Evolutionary conservation across 768 basidiomycete species (phyloP).

Genomic region (Lentinula guzmanii): DNA sequence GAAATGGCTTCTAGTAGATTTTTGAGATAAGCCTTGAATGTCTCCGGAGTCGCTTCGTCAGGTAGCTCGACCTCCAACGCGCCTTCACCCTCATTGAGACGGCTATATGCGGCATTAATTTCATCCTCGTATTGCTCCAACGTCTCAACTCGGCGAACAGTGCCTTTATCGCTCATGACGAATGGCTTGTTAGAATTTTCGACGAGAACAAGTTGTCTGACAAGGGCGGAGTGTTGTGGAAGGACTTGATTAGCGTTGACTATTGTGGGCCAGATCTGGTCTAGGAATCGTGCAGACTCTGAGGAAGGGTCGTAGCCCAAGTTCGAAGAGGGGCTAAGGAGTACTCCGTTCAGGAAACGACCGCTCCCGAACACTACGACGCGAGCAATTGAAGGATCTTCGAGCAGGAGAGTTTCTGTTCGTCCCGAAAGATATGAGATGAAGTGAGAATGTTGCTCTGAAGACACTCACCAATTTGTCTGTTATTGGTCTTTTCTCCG

Average conservation of each 20-base stretch:
- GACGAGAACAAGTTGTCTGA: slow-evolving; percentile 18
- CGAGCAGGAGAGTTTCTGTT: slow-evolving; percentile 15
- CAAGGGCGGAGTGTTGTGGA: slow-evolving; percentile 20
- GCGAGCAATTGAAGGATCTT: slow-evolving; percentile 12
- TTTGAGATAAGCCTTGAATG: not conserved
- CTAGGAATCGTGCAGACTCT: slow-evolving; percentile 9
- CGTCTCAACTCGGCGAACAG: slow-evolving; percentile 14
- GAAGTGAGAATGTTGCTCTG: not conserved
- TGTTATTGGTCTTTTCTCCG: slow-evolving; percentile 23
- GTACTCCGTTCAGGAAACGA: slow-evolving; percentile 16
- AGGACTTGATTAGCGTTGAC: slow-evolving; percentile 15
- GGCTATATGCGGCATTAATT: slow-evolving; percentile 19
- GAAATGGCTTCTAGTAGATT: not conserved
- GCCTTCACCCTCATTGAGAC: slow-evolving; percentile 5
- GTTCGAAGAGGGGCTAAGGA: slow-evolving; percentile 10
- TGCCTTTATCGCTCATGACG: slow-evolving; percentile 18
- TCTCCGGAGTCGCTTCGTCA: not conserved
- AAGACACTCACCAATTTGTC: slow-evolving; percentile 16
- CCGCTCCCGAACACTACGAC: slow-evolving; percentile 20
- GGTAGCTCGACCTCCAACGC: not conserved
- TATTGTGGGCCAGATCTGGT: slow-evolving; percentile 17
- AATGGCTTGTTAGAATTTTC: slow-evolving; percentile 16
- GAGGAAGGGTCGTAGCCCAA: not conserved
- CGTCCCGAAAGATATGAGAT: too few relatives aligned
- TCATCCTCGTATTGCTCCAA: slow-evolving; percentile 18